phyloP scores from a whole-genome alignment of 73 alveolate genomes.

The Paramecium caudatum region DNA sequence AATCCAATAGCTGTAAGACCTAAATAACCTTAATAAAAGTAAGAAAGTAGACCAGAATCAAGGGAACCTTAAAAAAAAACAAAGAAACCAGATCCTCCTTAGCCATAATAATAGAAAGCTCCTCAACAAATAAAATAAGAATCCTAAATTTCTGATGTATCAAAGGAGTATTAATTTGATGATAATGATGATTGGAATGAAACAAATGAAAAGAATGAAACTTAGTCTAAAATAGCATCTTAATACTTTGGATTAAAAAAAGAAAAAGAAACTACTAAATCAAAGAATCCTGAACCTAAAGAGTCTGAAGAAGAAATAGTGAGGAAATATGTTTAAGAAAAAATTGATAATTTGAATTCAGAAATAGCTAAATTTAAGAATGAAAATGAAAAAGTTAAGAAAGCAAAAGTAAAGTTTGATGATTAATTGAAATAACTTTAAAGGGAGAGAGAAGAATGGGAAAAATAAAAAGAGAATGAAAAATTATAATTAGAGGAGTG shows the following conservation, averaged over 20 bases:
- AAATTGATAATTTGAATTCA: conserved; percentile 53
- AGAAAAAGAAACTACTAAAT: conserved; percentile 24
- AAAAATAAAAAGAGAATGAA: conserved; percentile 65
- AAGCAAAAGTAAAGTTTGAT: conserved; percentile 70
- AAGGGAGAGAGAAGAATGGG: conserved; percentile 73
- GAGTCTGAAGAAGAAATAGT: conserved; percentile 68
- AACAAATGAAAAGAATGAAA: conserved; percentile 18
- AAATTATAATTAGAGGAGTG: conserved; percentile 67
- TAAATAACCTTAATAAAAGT: conserved; percentile 37
- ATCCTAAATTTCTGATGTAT: neutral
- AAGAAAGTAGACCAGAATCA: neutral
- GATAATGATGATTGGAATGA: conserved; percentile 78
- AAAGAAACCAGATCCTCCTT: neutral
- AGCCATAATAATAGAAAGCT: neutral
- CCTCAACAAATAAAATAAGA: neutral
- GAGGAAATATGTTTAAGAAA: conserved; percentile 51
- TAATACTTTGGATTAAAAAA: conserved; percentile 18
- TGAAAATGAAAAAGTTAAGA: conserved; percentile 76
- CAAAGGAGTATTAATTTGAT: conserved; percentile 70
- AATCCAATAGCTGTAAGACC: neutral
- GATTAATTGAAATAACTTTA: conserved; percentile 62
- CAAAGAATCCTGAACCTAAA: conserved; percentile 9
- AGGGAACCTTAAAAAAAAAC: conserved; percentile 16
- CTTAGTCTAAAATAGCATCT: conserved; percentile 33
- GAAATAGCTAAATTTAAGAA: conserved; percentile 65